Evolutionary conservation across 2,329 filamentous ascomycete genomes (phyloP).

Genomic region (Zopfia rhizophila): DNA sequence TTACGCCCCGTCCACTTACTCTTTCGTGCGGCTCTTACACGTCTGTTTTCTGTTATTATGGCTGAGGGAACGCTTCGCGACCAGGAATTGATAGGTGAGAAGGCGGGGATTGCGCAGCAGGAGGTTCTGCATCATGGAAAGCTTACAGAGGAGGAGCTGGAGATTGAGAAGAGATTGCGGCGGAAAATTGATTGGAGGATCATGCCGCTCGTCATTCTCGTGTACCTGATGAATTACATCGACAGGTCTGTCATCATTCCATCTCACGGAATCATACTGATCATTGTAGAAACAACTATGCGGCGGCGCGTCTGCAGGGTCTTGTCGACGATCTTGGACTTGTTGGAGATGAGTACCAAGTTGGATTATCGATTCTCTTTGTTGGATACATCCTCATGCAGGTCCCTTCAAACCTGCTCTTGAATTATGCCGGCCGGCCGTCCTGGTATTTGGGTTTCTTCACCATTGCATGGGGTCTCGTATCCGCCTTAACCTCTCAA

Average conservation of each 20-base stretch:
- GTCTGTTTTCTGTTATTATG: no score
- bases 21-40: neutral
- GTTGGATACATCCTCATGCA: slow-evolving; percentile 70
- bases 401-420: slow-evolving; percentile 68
- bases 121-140: slow-evolving; percentile 27
- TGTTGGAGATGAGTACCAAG: slow-evolving; percentile 26
- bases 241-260: slow-evolving; percentile 21
- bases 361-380: slow-evolving; percentile 63
- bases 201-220: slow-evolving; percentile 31
- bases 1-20: neutral
- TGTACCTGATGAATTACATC: slow-evolving; percentile 34
- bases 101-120: slow-evolving; percentile 20
- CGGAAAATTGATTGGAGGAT: slow-evolving; percentile 30
- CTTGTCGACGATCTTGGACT: slow-evolving; percentile 33
- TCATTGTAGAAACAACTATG: slow-evolving; percentile 37
- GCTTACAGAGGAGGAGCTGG: slow-evolving; percentile 30
- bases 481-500: slow-evolving; percentile 60
- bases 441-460: slow-evolving; percentile 63
- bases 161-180: slow-evolving; percentile 28
- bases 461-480: slow-evolving; percentile 56
- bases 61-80: slow-evolving; percentile 13
- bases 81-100: slow-evolving; percentile 23
- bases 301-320: slow-evolving; percentile 37
- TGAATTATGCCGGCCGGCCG: slow-evolving; percentile 63
- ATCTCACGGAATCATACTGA: neutral